A percentile compares a stretch with the other conserved stretches of the same genome.
Conservation (phyloP, 768 basidiomycete genomes). For the Harrya chromipes region DNA sequence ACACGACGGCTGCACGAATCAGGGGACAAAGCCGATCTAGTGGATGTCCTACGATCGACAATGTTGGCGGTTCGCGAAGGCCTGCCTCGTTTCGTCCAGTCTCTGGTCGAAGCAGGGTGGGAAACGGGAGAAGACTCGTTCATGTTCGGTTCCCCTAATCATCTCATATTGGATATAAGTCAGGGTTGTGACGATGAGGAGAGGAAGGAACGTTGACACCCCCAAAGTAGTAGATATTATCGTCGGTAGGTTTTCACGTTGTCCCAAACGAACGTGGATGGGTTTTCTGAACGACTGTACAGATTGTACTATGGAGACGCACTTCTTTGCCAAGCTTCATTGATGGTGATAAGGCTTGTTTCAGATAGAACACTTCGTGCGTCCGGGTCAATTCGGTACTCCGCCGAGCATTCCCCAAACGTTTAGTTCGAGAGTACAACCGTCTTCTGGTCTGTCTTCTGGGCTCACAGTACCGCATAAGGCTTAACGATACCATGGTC, state of each 20-base stretch:
- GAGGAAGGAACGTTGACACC: slow-evolving; percentile 19
- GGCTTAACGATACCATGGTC: no score
- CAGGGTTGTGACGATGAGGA: slow-evolving; percentile 7
- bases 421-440: no score
- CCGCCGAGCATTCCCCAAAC: no score
- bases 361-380: no score
- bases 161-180: slow-evolving; percentile 20
- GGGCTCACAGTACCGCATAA: no score
- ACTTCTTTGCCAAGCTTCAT: neutral
- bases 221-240: neutral
- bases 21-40: slow-evolving; percentile 1
- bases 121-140: slow-evolving; percentile 32
- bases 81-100: slow-evolving; percentile 19
- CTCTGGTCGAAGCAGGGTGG: slow-evolving; percentile 35
- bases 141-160: slow-evolving; percentile 28
- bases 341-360: no score
- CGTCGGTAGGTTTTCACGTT: neutral
- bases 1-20: slow-evolving; percentile 3
- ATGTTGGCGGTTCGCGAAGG: slow-evolving; percentile 9
- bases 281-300: neutral
- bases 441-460: no score
- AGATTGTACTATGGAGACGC: neutral
- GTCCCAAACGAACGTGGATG: neutral
- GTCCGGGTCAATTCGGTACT: no score
- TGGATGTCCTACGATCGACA: slow-evolving; percentile 10